phyloP scores from a whole-genome alignment of 495 filamentous ascomycete genomes.

The Arthonia radiata region DNA sequence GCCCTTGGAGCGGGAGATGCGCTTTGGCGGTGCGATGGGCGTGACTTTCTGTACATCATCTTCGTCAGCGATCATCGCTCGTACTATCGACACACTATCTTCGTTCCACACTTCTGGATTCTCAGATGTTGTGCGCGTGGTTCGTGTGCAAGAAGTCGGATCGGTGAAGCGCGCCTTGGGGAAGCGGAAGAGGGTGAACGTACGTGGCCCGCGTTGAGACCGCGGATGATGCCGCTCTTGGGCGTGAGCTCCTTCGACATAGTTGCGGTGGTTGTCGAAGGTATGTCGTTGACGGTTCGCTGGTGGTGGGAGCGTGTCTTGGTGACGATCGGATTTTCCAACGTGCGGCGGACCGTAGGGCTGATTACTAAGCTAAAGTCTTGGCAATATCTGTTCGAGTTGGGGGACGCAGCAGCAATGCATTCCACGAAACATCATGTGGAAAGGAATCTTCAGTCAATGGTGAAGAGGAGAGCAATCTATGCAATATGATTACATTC shows the following conservation, averaged over 20 bases:
- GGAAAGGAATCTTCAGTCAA: too few species aligned
- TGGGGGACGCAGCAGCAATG: too few species aligned
- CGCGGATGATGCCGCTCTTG: slow-evolving; percentile 51
- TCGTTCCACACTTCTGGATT: not conserved
- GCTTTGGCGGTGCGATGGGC: slow-evolving; percentile 56
- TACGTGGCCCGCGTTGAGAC: slow-evolving; percentile 82
- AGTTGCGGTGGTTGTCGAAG: slow-evolving; percentile 16
- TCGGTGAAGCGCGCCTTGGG: slow-evolving; percentile 2
- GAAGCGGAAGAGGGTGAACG: slow-evolving; percentile 13
- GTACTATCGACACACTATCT: not conserved
- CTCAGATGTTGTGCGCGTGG: not conserved
- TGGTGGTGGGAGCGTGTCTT: too few species aligned
- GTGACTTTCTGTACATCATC: slow-evolving; percentile 56
- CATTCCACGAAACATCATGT: too few species aligned
- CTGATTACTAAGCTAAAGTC: too few species aligned
- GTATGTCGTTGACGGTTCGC: too few species aligned
- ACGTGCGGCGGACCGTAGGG: too few species aligned
- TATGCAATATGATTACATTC: too few species aligned
- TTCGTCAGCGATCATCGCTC: not conserved
- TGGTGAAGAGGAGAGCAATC: too few species aligned
- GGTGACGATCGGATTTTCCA: too few species aligned
- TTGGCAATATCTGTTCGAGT: too few species aligned
- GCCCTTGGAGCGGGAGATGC: slow-evolving; percentile 74
- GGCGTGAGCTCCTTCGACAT: slow-evolving; percentile 27
- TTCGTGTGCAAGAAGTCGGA: not conserved